These are phyloP conservation scores for Alternaria incomplexa DNA, from an alignment of 2,329 filamentous ascomycete species.

Conservation along the genomic window DNA sequence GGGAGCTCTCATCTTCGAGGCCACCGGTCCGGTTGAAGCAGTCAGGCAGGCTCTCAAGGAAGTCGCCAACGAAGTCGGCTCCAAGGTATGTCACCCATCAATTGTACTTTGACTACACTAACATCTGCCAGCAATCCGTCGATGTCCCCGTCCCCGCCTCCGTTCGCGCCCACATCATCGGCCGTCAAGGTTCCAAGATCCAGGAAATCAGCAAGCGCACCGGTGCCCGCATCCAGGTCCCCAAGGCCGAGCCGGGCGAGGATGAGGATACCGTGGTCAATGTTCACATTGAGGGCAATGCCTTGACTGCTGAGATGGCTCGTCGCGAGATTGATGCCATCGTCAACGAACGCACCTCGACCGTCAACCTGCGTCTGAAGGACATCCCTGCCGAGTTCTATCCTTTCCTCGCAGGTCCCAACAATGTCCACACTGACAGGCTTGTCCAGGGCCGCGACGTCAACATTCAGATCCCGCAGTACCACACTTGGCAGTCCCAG, in stretches of 20 bases:
- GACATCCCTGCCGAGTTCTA: constrained; percentile 91
- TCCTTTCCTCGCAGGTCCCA: constrained; percentile 87
- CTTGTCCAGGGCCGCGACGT: constrained; percentile 78
- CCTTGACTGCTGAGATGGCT: constrained; percentile 83
- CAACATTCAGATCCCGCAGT: constrained; percentile 81
- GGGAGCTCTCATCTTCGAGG: constrained; percentile 81
- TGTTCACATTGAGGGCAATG: constrained; percentile 88
- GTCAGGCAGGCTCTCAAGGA: constrained; percentile 90
- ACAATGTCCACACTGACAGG: constrained; percentile 69
- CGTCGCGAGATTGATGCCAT: constrained; percentile 85
- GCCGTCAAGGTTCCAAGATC: constrained; percentile 86
- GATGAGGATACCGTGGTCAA: constrained; percentile 80
- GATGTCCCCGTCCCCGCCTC: constrained; percentile 83
- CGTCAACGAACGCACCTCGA: constrained; percentile 82
- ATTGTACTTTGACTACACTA: neutral
- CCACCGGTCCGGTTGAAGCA: constrained; percentile 80
- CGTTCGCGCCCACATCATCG: constrained; percentile 88
- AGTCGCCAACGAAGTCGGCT: constrained; percentile 84
- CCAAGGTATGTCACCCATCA: constrained; percentile 65
- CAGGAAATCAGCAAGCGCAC: constrained; percentile 89
- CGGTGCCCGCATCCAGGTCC: constrained; percentile 88
- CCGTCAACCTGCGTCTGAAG: constrained; percentile 79
- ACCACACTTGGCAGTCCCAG: constrained; percentile 74
- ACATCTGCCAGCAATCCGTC: constrained; percentile 62
- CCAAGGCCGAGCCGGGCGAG: constrained; percentile 81